These are phyloP conservation scores for Dipteronia dyeriana DNA, from an alignment of 345 rosid species.

Conservation along the genomic window DNA sequence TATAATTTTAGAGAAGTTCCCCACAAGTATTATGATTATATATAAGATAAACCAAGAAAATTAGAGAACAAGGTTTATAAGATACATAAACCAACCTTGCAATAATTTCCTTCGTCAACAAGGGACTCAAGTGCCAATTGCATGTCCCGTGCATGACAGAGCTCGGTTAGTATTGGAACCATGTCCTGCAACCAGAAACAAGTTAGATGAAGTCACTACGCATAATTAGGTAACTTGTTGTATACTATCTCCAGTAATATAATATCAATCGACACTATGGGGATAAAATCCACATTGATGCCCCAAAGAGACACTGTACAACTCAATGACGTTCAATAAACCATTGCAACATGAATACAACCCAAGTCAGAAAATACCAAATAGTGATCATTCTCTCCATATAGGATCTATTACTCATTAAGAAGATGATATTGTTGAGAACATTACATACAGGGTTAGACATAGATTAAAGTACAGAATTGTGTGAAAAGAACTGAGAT, in stretches of 20 bases:
- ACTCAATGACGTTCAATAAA: background rate
- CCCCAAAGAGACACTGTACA: background rate
- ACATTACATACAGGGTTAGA: background rate
- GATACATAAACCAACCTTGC: constrained; percentile 61
- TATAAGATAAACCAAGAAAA: constrained; percentile 6
- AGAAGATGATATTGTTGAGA: background rate
- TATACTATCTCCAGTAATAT: background rate
- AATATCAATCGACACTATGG: background rate
- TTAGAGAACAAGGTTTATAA: constrained; percentile 2
- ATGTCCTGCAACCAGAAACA: constrained; percentile 59
- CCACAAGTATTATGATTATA: constrained; percentile 14
- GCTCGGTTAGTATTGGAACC: constrained; percentile 79
- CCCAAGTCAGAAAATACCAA: background rate
- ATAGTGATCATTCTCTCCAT: background rate
- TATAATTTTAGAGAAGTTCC: constrained; percentile 14
- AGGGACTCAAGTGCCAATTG: constrained; percentile 82
- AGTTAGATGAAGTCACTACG: background rate
- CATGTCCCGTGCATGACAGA: constrained; percentile 77
- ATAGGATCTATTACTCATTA: background rate
- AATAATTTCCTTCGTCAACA: constrained; percentile 86
- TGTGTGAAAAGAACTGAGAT: background rate
- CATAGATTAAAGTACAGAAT: background rate
- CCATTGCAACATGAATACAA: background rate
- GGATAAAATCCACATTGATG: background rate
- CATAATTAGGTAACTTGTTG: background rate